These are phyloP conservation scores for Geranium brycei DNA, from an alignment of 345 rosid species.

Conservation along the genomic window DNA sequence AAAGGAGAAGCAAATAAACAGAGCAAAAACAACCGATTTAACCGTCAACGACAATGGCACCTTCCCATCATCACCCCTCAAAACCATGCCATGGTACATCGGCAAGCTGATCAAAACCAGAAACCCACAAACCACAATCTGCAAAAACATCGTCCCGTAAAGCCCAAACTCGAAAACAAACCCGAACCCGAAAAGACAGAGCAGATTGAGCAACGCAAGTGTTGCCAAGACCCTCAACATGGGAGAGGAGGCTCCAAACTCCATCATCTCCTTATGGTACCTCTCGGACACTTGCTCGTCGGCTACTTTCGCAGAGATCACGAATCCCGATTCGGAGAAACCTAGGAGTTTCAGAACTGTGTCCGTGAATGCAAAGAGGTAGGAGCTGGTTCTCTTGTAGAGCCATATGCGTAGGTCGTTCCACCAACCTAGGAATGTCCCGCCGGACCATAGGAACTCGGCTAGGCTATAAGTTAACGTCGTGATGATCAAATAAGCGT, in stretches of 20 bases:
- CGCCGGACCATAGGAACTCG: constrained; percentile 43
- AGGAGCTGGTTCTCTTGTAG: constrained; percentile 59
- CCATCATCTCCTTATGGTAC: constrained; percentile 48
- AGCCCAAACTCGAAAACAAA: background rate
- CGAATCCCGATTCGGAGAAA: constrained; percentile 34
- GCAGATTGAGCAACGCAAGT: constrained; percentile 44
- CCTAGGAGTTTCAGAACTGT: constrained; percentile 31
- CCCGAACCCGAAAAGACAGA: constrained; percentile 20
- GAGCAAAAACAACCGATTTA: constrained; percentile 29
- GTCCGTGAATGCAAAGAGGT: constrained; percentile 45
- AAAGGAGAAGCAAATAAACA: constrained; percentile 18
- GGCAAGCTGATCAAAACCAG: constrained; percentile 51
- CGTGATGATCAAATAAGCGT: constrained; percentile 30
- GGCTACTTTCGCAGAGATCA: constrained; percentile 50
- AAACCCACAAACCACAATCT: constrained; percentile 33
- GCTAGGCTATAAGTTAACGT: constrained; percentile 25
- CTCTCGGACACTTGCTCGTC: constrained; percentile 40
- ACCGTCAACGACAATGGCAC: constrained; percentile 34
- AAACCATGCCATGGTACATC: constrained; percentile 39
- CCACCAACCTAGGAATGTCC: constrained; percentile 66
- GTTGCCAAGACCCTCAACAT: constrained; percentile 50
- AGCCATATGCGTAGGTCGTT: constrained; percentile 65
- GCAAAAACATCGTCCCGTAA: constrained; percentile 26
- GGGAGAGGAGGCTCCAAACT: constrained; percentile 57
- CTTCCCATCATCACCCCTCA: constrained; percentile 55